A percentile compares a stretch with the other conserved stretches of the same genome.
phyloP scores from a whole-genome alignment of 2,329 filamentous ascomycete species.

The Phoma sp. region DNA sequence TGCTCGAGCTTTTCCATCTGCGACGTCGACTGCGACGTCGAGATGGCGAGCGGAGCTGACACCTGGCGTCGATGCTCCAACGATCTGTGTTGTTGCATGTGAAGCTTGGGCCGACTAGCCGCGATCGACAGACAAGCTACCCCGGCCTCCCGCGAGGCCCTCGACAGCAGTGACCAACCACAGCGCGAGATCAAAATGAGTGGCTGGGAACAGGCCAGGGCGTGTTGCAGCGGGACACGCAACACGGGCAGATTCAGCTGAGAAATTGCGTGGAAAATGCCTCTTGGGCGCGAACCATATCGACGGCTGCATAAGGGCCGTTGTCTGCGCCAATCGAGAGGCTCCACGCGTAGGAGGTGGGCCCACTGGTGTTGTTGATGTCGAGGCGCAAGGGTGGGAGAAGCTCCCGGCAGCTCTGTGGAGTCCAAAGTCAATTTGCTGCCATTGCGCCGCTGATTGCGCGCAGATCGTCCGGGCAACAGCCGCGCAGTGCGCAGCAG shows the following conservation, averaged over 20 bases:
- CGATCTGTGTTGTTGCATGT: conserved; percentile 12
- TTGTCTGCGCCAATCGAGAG: conserved; percentile 35
- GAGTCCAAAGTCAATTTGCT: conserved; percentile 16
- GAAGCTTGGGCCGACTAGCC: conserved; percentile 17
- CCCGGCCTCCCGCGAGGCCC: conserved; percentile 8
- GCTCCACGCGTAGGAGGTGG: conserved; percentile 38
- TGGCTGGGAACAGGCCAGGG: conserved; percentile 33
- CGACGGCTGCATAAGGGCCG: conserved; percentile 10
- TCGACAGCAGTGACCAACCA: conserved; percentile 8
- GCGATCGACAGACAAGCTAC: conserved; percentile 13
- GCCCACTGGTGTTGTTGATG: conserved; percentile 14
- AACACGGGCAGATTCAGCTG: conserved; percentile 39
- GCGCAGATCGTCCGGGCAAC: conserved; percentile 34
- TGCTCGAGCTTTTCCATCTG: neutral
- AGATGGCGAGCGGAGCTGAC: conserved; percentile 3
- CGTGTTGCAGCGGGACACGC: conserved; percentile 19
- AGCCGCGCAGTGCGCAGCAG: conserved; percentile 26
- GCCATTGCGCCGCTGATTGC: conserved; percentile 19
- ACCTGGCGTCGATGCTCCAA: conserved; percentile 7
- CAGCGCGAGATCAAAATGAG: conserved; percentile 21
- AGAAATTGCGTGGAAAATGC: conserved; percentile 27
- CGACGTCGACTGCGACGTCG: neutral
- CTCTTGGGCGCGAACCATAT: conserved; percentile 32
- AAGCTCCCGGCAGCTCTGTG: conserved; percentile 26
- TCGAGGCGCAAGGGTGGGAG: conserved; percentile 8